These are phyloP conservation scores for Pseudoscleropodium purum DNA, from an alignment of 225 moss, liverwort and hornwort species.

Conservation along the genomic window DNA sequence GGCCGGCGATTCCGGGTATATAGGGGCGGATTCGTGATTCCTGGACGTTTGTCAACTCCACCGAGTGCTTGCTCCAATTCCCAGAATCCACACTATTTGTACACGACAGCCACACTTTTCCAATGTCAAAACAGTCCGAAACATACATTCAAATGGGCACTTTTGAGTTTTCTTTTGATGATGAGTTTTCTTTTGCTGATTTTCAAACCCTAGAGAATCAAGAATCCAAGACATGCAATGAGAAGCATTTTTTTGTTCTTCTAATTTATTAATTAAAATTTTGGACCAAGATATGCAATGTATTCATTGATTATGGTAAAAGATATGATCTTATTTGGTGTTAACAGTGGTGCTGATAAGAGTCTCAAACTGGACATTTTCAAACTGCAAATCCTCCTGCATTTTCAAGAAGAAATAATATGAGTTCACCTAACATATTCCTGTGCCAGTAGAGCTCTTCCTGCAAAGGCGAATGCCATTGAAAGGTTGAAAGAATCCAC, in stretches of 20 bases:
- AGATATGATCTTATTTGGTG: neutral
- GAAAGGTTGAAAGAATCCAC: slow-evolving; percentile 41
- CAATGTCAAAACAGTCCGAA: neutral
- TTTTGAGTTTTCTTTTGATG: no score
- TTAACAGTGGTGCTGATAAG: neutral
- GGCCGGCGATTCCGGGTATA: no score
- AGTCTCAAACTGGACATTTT: no score
- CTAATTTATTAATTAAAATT: neutral
- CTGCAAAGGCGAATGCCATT: slow-evolving; percentile 52
- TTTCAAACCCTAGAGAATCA: neutral
- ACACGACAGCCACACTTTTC: neutral
- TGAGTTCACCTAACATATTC: slow-evolving; percentile 36
- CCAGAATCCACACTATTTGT: slow-evolving; percentile 1
- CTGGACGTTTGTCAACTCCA: slow-evolving; percentile 44
- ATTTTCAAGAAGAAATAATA: neutral
- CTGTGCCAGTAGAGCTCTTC: slow-evolving; percentile 61
- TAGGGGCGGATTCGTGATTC: no score
- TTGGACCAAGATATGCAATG: neutral
- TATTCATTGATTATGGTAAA: neutral
- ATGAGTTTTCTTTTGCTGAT: neutral
- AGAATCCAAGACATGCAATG: neutral
- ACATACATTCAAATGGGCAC: neutral
- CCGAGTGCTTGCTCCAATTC: slow-evolving; percentile 32
- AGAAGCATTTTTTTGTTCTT: neutral
- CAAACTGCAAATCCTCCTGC: neutral